Percentiles rank a stretch among this genome's conserved stretches.
Evolutionary conservation across 768 basidiomycete genomes (phyloP).

Genomic region (Amanita rubescens): DNA sequence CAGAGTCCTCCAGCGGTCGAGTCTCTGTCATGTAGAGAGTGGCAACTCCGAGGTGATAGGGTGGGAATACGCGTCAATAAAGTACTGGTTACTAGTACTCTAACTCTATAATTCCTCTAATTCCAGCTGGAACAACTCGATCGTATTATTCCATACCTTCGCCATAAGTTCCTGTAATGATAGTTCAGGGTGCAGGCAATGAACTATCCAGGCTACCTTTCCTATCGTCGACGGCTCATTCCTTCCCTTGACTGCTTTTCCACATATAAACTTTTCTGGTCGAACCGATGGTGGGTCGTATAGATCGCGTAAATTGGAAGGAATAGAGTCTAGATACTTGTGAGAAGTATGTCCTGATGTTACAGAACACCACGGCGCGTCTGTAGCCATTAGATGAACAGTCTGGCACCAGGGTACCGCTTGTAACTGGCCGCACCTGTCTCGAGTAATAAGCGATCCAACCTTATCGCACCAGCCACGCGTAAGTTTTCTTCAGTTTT

Average conservation of each 20-base stretch:
- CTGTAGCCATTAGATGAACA: constrained; percentile 23
- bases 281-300: constrained; percentile 48
- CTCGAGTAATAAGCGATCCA: constrained; percentile 61
- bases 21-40: neutral
- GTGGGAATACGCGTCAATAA: neutral
- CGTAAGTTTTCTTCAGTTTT: constrained; percentile 64
- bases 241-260: constrained; percentile 65
- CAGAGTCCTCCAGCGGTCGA: neutral
- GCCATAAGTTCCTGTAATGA: constrained; percentile 49
- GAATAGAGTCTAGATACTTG: constrained; percentile 38
- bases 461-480: constrained; percentile 46
- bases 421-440: constrained; percentile 51
- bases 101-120: constrained; percentile 18
- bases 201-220: constrained; percentile 67
- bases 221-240: constrained; percentile 66
- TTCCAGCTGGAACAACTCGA: constrained; percentile 48
- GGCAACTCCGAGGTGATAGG: neutral
- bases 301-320: constrained; percentile 33
- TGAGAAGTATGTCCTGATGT: constrained; percentile 60
- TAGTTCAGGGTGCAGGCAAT: constrained; percentile 32
- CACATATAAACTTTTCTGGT: constrained; percentile 50
- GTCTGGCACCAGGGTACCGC: neutral
- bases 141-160: constrained; percentile 56
- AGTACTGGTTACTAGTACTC: no score
- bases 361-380: constrained; percentile 70